Evolutionary conservation across 169 alveolate genomes (phyloP).

Genomic region (Cryptosporidium xiaoi): DNA sequence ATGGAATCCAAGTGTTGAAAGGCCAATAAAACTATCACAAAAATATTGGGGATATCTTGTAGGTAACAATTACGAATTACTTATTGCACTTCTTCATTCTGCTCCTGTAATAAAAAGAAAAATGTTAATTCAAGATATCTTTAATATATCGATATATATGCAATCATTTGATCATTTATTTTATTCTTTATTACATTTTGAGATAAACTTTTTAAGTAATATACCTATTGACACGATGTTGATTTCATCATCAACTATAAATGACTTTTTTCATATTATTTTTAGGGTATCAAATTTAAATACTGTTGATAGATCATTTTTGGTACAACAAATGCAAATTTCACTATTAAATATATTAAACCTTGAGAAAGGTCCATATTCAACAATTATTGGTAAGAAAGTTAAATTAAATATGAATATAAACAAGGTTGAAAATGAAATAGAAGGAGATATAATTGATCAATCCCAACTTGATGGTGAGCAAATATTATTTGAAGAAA

Average conservation of each 20-base stretch:
- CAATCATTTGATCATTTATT: slow-evolving; percentile 65
- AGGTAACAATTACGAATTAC: slow-evolving; percentile 27
- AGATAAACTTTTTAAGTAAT: slow-evolving; percentile 40
- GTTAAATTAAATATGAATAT: background rate
- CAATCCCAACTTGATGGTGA: slow-evolving; percentile 24
- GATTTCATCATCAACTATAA: slow-evolving; percentile 47
- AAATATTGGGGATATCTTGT: slow-evolving; percentile 59
- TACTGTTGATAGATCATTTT: slow-evolving; percentile 9
- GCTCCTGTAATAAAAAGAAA: slow-evolving; percentile 48
- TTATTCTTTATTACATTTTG: slow-evolving; percentile 48
- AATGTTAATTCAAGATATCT: slow-evolving; percentile 27
- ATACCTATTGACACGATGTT: slow-evolving; percentile 61
- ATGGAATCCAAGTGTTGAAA: slow-evolving; percentile 70
- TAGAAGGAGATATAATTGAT: background rate
- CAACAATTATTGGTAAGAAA: slow-evolving; percentile 16
- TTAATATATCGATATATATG: slow-evolving; percentile 41
- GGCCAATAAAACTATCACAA: slow-evolving; percentile 26
- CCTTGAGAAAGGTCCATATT: slow-evolving; percentile 24
- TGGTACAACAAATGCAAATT: slow-evolving; percentile 49
- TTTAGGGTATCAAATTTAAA: slow-evolving; percentile 25
- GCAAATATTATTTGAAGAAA: slow-evolving; percentile 19
- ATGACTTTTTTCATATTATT: slow-evolving; percentile 55
- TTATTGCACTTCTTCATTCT: slow-evolving; percentile 55
- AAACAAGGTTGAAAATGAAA: background rate
- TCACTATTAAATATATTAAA: slow-evolving; percentile 12